Percentiles rank a stretch among this genome's conserved stretches.
Evolutionary conservation across 2,329 filamentous ascomycete genomes (phyloP).

Genomic region (Trichoderma sp.): DNA sequence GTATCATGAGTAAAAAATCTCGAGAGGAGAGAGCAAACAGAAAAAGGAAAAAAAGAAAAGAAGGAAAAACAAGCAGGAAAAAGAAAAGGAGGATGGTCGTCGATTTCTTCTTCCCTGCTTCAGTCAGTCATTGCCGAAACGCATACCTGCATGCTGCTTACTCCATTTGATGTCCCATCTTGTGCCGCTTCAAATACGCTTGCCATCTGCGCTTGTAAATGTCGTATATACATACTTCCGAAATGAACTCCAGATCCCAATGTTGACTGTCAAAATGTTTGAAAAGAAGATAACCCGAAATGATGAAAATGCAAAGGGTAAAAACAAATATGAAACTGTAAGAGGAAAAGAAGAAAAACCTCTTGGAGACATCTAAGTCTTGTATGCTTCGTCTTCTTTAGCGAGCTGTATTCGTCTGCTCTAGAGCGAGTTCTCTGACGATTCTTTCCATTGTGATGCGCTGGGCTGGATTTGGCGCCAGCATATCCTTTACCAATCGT

Average conservation of each 20-base stretch:
- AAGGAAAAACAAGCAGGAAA: not conserved
- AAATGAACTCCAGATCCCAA: constrained; percentile 14
- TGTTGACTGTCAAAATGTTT: not conserved
- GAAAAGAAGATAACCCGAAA: not conserved
- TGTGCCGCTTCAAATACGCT: not conserved
- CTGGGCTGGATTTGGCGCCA: constrained; percentile 49
- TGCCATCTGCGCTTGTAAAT: constrained; percentile 4
- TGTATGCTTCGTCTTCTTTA: not conserved
- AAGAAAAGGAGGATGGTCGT: not conserved
- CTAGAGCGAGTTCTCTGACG: constrained; percentile 43
- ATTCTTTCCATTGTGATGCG: constrained; percentile 56
- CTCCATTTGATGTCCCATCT: constrained; percentile 1
- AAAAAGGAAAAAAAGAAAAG: not conserved
- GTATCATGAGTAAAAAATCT: constrained; percentile 17
- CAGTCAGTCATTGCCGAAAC: constrained; percentile 10
- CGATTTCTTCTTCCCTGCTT: constrained; percentile 9
- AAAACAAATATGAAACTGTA: not conserved
- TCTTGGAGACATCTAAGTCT: not conserved
- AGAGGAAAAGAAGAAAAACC: not conserved
- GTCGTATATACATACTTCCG: constrained; percentile 6
- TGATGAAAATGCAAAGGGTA: not conserved
- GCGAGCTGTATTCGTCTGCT: constrained; percentile 23
- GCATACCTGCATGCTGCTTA: constrained; percentile 8
- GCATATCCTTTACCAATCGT: constrained; percentile 53
- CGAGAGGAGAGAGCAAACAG: not conserved